A percentile compares a stretch with the other conserved stretches of the same genome.
phyloP scores from a whole-genome alignment of 2,329 filamentous ascomycete species.

The Myriosclerotinia scirpicola region DNA sequence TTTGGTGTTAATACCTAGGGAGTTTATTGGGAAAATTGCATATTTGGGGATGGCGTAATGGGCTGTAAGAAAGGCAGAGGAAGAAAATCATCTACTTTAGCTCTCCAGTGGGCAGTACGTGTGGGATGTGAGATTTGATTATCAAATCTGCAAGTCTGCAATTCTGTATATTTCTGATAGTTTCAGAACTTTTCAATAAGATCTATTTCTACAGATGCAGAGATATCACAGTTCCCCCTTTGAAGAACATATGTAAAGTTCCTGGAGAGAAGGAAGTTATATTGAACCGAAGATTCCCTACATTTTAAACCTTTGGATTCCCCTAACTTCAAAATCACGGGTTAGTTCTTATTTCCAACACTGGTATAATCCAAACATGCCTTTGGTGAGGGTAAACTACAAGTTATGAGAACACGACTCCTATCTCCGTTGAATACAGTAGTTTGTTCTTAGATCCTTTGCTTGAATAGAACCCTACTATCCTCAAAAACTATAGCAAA shows the following conservation, averaged over 20 bases:
- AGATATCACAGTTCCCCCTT: not conserved
- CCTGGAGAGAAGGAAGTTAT: not conserved
- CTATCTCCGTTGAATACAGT: no score
- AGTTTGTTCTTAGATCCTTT: no score
- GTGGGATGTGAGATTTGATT: not conserved
- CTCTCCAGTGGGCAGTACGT: constrained; percentile 1
- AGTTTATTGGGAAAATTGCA: constrained; percentile 30
- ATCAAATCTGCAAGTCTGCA: not conserved
- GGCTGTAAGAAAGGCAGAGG: constrained; percentile 8
- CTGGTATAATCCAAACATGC: no score
- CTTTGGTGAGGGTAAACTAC: no score
- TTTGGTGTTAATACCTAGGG: constrained; percentile 27
- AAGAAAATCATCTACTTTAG: constrained; percentile 11
- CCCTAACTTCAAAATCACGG: no score
- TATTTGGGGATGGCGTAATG: constrained; percentile 18
- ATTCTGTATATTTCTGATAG: constrained; percentile 12
- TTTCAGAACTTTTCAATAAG: constrained; percentile 11
- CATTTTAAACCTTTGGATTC: not conserved
- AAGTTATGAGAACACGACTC: no score
- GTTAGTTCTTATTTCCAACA: no score
- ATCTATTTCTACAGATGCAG: constrained; percentile 6
- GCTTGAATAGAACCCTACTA: no score
- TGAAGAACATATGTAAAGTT: not conserved
- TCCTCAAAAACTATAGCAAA: no score
- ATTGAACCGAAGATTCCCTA: not conserved